Percentiles rank a stretch among this genome's conserved stretches.
Conservation (phyloP, 352 stramenopile genomes). For the Lagenidium giganteum region DNA sequence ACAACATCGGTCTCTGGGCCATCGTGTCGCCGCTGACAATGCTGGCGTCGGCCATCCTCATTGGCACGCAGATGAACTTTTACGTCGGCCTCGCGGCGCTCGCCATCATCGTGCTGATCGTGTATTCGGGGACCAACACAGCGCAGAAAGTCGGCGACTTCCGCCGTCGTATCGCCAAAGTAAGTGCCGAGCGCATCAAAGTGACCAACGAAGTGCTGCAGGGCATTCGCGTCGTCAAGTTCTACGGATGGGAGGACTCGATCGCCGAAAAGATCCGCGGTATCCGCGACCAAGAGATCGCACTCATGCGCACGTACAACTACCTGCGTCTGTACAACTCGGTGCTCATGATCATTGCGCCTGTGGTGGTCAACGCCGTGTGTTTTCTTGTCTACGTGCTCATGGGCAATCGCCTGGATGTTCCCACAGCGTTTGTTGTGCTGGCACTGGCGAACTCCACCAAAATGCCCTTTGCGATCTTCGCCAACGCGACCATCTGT, state of each 20-base stretch:
- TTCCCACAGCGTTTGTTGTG: slow-evolving; percentile 90
- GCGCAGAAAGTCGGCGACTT: slow-evolving; percentile 30
- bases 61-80: slow-evolving; percentile 34
- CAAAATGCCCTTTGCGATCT: slow-evolving; percentile 47
- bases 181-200: slow-evolving; percentile 67
- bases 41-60: slow-evolving; percentile 31
- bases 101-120: slow-evolving; percentile 18
- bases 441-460: slow-evolving; percentile 82
- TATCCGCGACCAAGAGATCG: slow-evolving; percentile 19
- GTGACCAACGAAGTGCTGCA: slow-evolving; percentile 84
- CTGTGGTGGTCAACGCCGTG: slow-evolving; percentile 87
- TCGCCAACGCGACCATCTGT: slow-evolving; percentile 43
- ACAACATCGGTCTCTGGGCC: slow-evolving; percentile 35
- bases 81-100: slow-evolving; percentile 18
- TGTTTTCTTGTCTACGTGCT: slow-evolving; percentile 81
- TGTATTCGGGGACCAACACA: slow-evolving; percentile 24
- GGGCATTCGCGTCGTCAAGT: slow-evolving; percentile 76
- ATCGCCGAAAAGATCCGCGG: slow-evolving; percentile 13
- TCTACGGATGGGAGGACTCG: slow-evolving; percentile 55
- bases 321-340: slow-evolving; percentile 21
- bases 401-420: slow-evolving; percentile 82
- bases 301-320: slow-evolving; percentile 18
- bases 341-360: slow-evolving; percentile 63
- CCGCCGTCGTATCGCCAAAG: slow-evolving; percentile 23
- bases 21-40: slow-evolving; percentile 42